phyloP scores from a whole-genome alignment of 2,329 filamentous ascomycete genomes.

The Fonsecaea erecta region DNA sequence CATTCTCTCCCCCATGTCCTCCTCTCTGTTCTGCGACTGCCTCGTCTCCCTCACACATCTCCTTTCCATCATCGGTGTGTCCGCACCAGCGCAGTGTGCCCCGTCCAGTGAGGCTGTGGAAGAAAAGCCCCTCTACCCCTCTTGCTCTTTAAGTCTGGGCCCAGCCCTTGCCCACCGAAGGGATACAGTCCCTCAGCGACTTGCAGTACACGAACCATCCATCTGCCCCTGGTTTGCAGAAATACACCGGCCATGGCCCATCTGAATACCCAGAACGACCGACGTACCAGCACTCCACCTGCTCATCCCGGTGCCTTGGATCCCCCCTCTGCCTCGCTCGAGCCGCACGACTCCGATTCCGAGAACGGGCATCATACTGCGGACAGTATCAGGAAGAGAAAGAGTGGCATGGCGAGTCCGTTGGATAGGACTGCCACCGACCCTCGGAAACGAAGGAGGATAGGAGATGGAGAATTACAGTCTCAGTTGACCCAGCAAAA shows the following conservation, averaged over 20 bases:
- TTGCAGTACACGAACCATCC: not conserved
- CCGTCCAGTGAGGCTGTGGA: not conserved
- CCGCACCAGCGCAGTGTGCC: not conserved
- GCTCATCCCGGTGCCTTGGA: conserved; percentile 16
- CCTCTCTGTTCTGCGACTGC: not conserved
- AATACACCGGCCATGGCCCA: conserved; percentile 34
- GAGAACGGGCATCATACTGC: conserved; percentile 48
- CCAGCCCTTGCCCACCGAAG: not conserved
- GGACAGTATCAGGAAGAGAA: conserved; percentile 49
- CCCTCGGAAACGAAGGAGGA: conserved; percentile 52
- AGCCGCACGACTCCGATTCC: conserved; percentile 54
- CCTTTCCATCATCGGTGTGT: not conserved
- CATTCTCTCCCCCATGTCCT: not conserved
- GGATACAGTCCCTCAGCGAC: not conserved
- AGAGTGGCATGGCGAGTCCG: conserved; percentile 40
- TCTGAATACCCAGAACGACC: conserved; percentile 23
- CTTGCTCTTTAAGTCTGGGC: not conserved
- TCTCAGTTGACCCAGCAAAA: conserved; percentile 46
- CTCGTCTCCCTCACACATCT: not conserved
- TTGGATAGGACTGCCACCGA: conserved; percentile 32
- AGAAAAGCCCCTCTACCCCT: not conserved
- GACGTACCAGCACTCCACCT: conserved; percentile 18
- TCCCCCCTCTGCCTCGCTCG: conserved; percentile 40
- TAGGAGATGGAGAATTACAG: conserved; percentile 40
- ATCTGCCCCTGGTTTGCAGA: not conserved